phyloP scores from a whole-genome alignment of 2,329 filamentous ascomycete species.

The Chaetomium sp. region DNA sequence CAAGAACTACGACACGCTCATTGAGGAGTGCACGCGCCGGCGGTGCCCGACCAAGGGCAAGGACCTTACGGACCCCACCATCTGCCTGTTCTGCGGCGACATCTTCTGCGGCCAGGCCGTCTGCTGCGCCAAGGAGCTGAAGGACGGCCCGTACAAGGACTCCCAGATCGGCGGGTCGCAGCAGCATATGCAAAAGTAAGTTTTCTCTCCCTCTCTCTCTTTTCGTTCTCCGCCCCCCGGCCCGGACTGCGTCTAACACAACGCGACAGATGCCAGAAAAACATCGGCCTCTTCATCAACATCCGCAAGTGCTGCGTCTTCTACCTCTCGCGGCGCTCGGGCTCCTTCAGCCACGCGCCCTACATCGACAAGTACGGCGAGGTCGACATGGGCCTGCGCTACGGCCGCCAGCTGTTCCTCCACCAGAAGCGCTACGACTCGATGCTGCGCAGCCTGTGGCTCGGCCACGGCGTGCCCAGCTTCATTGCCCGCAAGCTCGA shows the following conservation, averaged over 20 bases:
- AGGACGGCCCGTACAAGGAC: constrained; percentile 45
- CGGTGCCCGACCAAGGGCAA: constrained; percentile 88
- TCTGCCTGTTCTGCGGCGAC: constrained; percentile 95
- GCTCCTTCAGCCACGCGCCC: constrained; percentile 83
- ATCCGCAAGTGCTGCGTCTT: constrained; percentile 94
- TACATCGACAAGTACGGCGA: constrained; percentile 97
- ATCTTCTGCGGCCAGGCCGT: constrained; percentile 94
- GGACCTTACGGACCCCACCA: constrained; percentile 84
- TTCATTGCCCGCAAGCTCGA: constrained; percentile 89
- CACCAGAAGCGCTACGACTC: constrained; percentile 94
- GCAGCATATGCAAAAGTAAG: constrained; percentile 81
- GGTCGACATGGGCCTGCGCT: constrained; percentile 84
- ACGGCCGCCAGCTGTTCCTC: constrained; percentile 85
- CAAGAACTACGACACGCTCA: constrained; percentile 86
- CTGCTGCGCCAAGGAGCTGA: constrained; percentile 75
- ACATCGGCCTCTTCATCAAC: constrained; percentile 92
- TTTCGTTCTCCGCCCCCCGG: too few species aligned
- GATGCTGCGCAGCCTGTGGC: constrained; percentile 81
- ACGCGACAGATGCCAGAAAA: constrained; percentile 75
- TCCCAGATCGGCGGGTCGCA: constrained; percentile 75
- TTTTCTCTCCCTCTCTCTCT: neutral
- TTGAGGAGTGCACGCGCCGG: constrained; percentile 84
- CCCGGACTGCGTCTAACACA: neutral
- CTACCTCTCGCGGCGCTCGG: constrained; percentile 79
- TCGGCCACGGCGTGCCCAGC: constrained; percentile 83